These are phyloP conservation scores for Volvox reticuliferus DNA, from an alignment of 139 green algal species.

Conservation along the genomic window DNA sequence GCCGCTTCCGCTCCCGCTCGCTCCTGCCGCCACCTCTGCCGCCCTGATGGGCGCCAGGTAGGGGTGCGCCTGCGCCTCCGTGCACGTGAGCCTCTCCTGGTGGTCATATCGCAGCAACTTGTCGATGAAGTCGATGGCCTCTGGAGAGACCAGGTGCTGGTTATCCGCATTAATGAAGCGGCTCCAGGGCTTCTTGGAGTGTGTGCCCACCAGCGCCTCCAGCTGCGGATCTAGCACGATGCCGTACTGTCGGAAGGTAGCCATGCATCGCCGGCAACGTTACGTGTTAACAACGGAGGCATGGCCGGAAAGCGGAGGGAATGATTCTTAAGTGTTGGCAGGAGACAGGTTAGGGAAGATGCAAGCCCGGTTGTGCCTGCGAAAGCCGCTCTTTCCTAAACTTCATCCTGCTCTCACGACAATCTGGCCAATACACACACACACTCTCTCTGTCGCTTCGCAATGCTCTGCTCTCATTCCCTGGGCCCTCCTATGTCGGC, in stretches of 20 bases:
- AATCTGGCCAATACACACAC: too few species aligned
- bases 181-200: conserved; percentile 92
- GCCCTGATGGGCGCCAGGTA: conserved; percentile 93
- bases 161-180: conserved; percentile 97
- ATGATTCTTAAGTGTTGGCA: too few species aligned
- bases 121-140: conserved; percentile 97
- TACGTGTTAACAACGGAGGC: not conserved
- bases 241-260: conserved; percentile 82
- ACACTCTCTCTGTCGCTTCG: too few species aligned
- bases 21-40: conserved; percentile 12
- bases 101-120: conserved; percentile 96
- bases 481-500: too few species aligned
- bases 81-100: conserved; percentile 91
- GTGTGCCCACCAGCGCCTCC: conserved; percentile 89
- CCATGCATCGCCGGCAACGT: too few species aligned
- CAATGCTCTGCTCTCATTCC: too few species aligned
- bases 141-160: conserved; percentile 92
- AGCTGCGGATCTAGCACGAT: conserved; percentile 97
- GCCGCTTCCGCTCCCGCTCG: not conserved
- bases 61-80: conserved; percentile 95
- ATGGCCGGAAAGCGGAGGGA: not conserved
- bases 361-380: too few species aligned
- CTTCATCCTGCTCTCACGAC: too few species aligned
- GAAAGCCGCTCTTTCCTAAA: too few species aligned
- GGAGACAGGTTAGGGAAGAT: too few species aligned